Base-by-base conservation (phyloP, 139 green algal species). In the Micractinium sp. region DNA sequence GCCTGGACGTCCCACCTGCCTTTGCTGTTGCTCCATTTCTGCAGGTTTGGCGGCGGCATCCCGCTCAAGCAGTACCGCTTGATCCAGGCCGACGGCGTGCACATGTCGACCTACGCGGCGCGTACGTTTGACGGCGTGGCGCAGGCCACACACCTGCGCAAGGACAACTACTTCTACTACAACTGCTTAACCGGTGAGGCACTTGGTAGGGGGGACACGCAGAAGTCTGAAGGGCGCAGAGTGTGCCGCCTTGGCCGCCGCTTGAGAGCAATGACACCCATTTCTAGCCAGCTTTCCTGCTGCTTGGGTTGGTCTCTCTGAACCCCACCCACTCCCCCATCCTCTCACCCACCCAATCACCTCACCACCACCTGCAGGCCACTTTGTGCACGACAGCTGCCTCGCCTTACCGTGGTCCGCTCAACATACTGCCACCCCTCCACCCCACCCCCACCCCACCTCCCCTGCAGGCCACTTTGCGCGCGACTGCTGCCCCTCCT, bases 321-420 rank as follows among this genome's bases (percentile, higher is more conserved):
- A n/a, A n/a, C n/a, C n/a, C n/a, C n/a, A n/a, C n/a, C 60, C 60
- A 67, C 16, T 67, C 16, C 60, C 16, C 60, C 60, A 67, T 16
- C 60, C 60, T 14, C 60, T 16, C 60, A 67, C 60, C 60, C 60
- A 67, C 60, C 60, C 60, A 67, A 14, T 16, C 60, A 67, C 60
- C 60, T n/a, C n/a, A n/a, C n/a, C n/a, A n/a, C n/a, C n/a, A n/a
- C 18, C 27, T 20, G 61, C 86, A 90, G 87, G 82, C 82, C 61
- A 94, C 74, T 99, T 99, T 92, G 90, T 97, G 66, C 93, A 93
- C 4, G 95, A 99, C 91, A 99, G 96, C 96, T 99, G 98, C 95
- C 98, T 97, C 39, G 92, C 92, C 27, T 99, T n/a, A n/a, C n/a
- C n/a, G n/a, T n/a, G n/a, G n/a, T n/a, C n/a, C 53, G 14, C 14